Base-by-base conservation (phyloP, 257 asterid genomes). In the Perilla frutescens region DNA sequence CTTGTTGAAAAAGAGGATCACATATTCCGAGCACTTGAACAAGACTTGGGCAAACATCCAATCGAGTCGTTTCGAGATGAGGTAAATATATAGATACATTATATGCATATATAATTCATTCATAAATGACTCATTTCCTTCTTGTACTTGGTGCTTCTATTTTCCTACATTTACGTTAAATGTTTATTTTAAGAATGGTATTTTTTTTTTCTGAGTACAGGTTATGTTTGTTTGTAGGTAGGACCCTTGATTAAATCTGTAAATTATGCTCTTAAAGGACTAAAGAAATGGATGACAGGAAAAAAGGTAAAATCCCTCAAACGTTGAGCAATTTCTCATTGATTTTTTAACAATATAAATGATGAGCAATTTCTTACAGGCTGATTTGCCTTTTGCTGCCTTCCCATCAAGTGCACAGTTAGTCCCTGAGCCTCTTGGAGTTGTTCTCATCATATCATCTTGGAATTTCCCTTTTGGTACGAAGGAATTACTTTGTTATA, bases 391-490 rank as follows among this genome's bases (percentile, higher is more conserved):
- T 0, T 14, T 89, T 1, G 96, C 88, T 40, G 93, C 95, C 64
- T 92, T 90, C 76, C 98, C 98, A 37, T 0, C 92, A 26, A 76
- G 75, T 26, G 97, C 95, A 45, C 76, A 78, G 62, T 54, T 90
- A 74, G 83, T 92, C 43, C 91, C 97, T 5, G 98, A 92, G 82
- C 98, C 98, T 11, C 87, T 92, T n/a, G 98, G 98, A 57, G 80
- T 86, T 45, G 86, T 90, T 60, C 97, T 92, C 75, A 56, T 89
- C 72, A 70, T 92, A 39, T 87, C 98, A 8, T 66, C 93, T n/a
- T 92, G 98, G 97, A 92, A 92, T 74, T 83, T 90, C 43, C 98
- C 97, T 6, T 87, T 92, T 37, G 96, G 98, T 44, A 44, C 0
- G 45, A 41, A 7, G 2, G 5, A 41, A 41, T 44, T 20, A 20